Percentiles rank a stretch among this genome's conserved stretches.
These are phyloP conservation scores for Eucalyptus lansdowneana DNA, from an alignment of 345 rosid species.

Conservation along the genomic window DNA sequence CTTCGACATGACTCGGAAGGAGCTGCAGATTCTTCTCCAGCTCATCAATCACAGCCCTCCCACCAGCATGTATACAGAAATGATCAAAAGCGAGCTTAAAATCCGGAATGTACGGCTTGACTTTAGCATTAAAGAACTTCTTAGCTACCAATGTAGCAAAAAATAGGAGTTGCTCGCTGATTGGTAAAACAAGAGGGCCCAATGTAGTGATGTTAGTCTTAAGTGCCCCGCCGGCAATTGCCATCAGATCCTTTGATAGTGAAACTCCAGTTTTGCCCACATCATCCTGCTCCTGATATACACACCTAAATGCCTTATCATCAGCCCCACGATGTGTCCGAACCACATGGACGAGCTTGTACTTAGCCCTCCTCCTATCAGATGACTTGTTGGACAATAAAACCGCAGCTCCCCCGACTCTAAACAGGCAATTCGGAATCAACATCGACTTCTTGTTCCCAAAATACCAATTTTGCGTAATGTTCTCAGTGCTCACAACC, in stretches of 20 bases:
- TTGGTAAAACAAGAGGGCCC: slow-evolving; percentile 87
- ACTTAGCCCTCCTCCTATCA: slow-evolving; percentile 62
- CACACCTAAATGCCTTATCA: slow-evolving; percentile 78
- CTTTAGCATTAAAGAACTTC: slow-evolving; percentile 41
- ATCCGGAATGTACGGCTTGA: slow-evolving; percentile 87
- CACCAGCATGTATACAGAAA: slow-evolving; percentile 89
- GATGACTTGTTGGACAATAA: slow-evolving; percentile 47
- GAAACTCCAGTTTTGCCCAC: slow-evolving; percentile 77
- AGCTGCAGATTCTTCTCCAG: slow-evolving; percentile 94
- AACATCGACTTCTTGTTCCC: slow-evolving; percentile 88
- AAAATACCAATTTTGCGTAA: slow-evolving; percentile 91
- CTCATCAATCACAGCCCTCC: slow-evolving; percentile 90
- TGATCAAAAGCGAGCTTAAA: slow-evolving; percentile 90
- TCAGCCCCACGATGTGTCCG: slow-evolving; percentile 90
- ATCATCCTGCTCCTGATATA: slow-evolving; percentile 80
- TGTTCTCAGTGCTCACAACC: slow-evolving; percentile 87
- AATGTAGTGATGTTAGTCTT: slow-evolving; percentile 78
- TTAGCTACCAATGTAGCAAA: slow-evolving; percentile 56
- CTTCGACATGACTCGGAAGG: slow-evolving; percentile 51
- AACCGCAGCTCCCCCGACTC: slow-evolving; percentile 75
- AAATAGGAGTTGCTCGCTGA: slow-evolving; percentile 84
- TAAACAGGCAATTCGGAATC: slow-evolving; percentile 81
- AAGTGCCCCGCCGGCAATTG: slow-evolving; percentile 81
- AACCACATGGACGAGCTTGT: slow-evolving; percentile 73
- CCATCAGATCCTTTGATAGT: slow-evolving; percentile 83